Evolutionary conservation across 2,329 filamentous ascomycete genomes (phyloP), one percentile per base, ranked within the genome.

Genomic region (Emmonsiellopsis sp.): DNA sequence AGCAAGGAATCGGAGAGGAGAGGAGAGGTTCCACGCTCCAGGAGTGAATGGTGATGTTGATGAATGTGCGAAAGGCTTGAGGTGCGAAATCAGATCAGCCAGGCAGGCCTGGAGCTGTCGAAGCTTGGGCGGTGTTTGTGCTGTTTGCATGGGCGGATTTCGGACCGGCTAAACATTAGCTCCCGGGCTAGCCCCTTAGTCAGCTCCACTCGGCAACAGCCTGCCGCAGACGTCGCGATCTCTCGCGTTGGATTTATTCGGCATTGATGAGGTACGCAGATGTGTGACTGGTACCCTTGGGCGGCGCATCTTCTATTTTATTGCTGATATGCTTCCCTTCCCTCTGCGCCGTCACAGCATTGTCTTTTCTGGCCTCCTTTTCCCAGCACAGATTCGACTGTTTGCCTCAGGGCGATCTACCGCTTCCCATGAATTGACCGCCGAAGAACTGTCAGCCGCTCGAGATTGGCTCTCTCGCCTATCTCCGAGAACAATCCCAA

Each of bases 391-490:
- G 31, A 62, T 58, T 55, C 61, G 56, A 6, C 37, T 32, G 43
- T 55, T 62, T 55, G 56, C 56, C 36, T 49, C 55, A 33, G 48
- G 51, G n/a, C 50, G 27, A 37, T 42, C 53, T 7, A 27, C 36
- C 49, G 17, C 6, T 43, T 33, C 40, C 6, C 39, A 34, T 6
- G 49, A 54, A 42, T 57, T 62, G 47, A 61, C 59, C 36, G 66
- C 72, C 17, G 60, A 60, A 36, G 65, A 72, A 17, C 55, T 73
- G 50, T 58, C 57, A 44, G 67, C 71, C 39, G 80, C 81, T 11
- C 74, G 81, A 52, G 66, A 71, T 61, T 85, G 82, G 82, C 75
- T 84, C 47, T 69, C 72, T 43, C 68, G 69, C 44, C 74, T 83
- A 58, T 70, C 77, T 64, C 65, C 74, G 53, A 73, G 77, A 11